Percentiles rank a stretch among this genome's conserved stretches.
These are phyloP conservation scores for Sordariomycetes sp. DNA, from an alignment of 2,329 filamentous ascomycete species.

Conservation along the genomic window DNA sequence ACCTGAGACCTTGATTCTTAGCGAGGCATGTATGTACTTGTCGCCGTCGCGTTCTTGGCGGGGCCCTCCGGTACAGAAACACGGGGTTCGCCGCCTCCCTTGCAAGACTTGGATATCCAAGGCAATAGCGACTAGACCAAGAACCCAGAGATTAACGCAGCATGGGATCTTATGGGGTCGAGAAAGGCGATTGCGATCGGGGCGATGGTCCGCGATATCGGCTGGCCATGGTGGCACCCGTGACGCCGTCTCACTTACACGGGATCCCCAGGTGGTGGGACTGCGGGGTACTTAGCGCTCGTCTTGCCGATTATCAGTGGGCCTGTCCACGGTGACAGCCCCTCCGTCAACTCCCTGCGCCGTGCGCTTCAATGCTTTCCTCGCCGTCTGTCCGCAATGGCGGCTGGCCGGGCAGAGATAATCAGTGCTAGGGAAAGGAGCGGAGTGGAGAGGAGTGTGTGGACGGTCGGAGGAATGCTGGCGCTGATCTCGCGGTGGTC, in stretches of 20 bases:
- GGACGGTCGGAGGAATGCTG: not conserved
- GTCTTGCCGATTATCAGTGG: not conserved
- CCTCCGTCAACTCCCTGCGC: not conserved
- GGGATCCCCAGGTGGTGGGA: not conserved
- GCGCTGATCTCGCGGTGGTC: not conserved
- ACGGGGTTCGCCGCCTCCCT: too few relatives aligned
- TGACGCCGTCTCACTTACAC: not conserved
- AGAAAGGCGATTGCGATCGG: not conserved
- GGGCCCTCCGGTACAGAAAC: too few relatives aligned
- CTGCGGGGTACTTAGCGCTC: too few relatives aligned
- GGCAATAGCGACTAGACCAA: not conserved
- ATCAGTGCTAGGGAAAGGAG: not conserved
- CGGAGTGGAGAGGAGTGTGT: not conserved
- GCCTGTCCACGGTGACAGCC: not conserved
- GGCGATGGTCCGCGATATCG: not conserved
- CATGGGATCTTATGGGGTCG: not conserved
- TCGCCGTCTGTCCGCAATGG: too few relatives aligned
- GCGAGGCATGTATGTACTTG: too few relatives aligned
- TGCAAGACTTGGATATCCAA: too few relatives aligned
- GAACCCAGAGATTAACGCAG: not conserved
- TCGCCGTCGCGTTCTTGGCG: too few relatives aligned
- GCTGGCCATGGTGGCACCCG: not conserved
- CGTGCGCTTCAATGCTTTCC: too few relatives aligned
- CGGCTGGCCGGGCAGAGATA: too few relatives aligned
- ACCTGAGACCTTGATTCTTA: too few relatives aligned